Percentiles rank a stretch among this genome's conserved stretches.
Conservation (phyloP, 352 stramenopile species). For the Globisporangium perplexum region DNA sequence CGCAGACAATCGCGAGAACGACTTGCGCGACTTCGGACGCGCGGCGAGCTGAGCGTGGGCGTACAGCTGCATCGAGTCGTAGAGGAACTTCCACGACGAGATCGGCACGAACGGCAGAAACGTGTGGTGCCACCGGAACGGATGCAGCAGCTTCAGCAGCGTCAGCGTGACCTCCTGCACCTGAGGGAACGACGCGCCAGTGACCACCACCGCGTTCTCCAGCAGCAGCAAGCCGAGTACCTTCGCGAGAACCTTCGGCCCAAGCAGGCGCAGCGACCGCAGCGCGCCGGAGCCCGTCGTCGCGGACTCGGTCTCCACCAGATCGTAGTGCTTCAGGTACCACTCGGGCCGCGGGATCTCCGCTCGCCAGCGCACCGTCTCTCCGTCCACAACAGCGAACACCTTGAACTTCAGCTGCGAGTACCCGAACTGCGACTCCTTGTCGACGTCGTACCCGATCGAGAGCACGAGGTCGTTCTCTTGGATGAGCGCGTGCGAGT, state of each 20-base stretch:
- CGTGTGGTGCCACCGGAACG: constrained; percentile 80
- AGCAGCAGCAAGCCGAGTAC: constrained; percentile 60
- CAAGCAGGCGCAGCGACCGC: constrained; percentile 53
- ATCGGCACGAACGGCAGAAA: constrained; percentile 73
- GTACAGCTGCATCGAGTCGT: constrained; percentile 55
- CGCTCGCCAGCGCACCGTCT: constrained; percentile 49
- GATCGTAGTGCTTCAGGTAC: constrained; percentile 62
- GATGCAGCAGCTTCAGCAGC: constrained; percentile 62
- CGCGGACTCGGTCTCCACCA: constrained; percentile 38
- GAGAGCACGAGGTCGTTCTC: constrained; percentile 59
- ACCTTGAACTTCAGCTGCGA: constrained; percentile 59
- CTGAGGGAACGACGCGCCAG: constrained; percentile 62
- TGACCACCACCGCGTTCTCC: constrained; percentile 70
- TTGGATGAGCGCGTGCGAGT: constrained; percentile 70
- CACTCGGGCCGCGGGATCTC: constrained; percentile 71
- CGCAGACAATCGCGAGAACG: constrained; percentile 46
- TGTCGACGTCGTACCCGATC: constrained; percentile 42
- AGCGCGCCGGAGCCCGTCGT: constrained; percentile 34
- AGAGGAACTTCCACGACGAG: constrained; percentile 64
- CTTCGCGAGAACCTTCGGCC: constrained; percentile 68
- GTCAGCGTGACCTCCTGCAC: constrained; percentile 73
- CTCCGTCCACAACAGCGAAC: constrained; percentile 41
- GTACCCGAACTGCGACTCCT: constrained; percentile 10
- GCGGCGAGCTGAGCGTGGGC: constrained; percentile 40
- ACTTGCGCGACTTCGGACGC: constrained; percentile 50